Percentiles rank a stretch among this genome's conserved stretches.
Conservation (phyloP, 2,329 filamentous ascomycete genomes). For the Stylonectria norvegica region DNA sequence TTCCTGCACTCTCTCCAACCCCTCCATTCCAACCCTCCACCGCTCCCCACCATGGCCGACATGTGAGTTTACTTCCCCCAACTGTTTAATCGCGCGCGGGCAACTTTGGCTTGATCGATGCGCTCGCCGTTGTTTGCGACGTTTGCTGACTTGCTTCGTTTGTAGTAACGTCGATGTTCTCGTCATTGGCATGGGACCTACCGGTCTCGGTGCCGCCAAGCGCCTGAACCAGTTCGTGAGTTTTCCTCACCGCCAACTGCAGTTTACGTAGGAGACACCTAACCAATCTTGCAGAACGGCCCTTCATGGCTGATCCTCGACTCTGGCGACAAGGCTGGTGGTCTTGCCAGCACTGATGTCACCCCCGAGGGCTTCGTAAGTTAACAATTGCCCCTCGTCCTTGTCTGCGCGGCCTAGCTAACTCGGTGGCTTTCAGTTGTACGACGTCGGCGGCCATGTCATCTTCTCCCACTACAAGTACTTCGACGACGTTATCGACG, state of each 20-base stretch:
- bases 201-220: constrained; percentile 96
- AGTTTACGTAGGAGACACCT: constrained; percentile 21
- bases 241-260: constrained; percentile 40
- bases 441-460: constrained; percentile 97
- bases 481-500: constrained; percentile 98
- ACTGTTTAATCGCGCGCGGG: too few species aligned
- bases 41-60: constrained; percentile 39
- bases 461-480: constrained; percentile 99
- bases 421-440: constrained; percentile 59
- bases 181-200: constrained; percentile 95
- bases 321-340: constrained; percentile 85
- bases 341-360: constrained; percentile 91
- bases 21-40: constrained; percentile 11
- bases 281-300: constrained; percentile 59
- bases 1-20: constrained; percentile 4
- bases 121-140: not conserved
- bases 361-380: constrained; percentile 96
- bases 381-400: constrained; percentile 32
- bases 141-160: constrained; percentile 16
- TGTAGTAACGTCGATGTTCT: constrained; percentile 88
- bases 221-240: constrained; percentile 90
- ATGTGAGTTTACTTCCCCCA: constrained; percentile 31
- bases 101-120: constrained; percentile 4
- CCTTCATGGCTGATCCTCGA: constrained; percentile 97
- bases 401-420: constrained; percentile 17